Percentiles rank a stretch among this genome's conserved stretches.
These are phyloP conservation scores for Phalaenopsis aphrodite DNA, from an alignment of 106 monocot genomes.

Conservation along the genomic window DNA sequence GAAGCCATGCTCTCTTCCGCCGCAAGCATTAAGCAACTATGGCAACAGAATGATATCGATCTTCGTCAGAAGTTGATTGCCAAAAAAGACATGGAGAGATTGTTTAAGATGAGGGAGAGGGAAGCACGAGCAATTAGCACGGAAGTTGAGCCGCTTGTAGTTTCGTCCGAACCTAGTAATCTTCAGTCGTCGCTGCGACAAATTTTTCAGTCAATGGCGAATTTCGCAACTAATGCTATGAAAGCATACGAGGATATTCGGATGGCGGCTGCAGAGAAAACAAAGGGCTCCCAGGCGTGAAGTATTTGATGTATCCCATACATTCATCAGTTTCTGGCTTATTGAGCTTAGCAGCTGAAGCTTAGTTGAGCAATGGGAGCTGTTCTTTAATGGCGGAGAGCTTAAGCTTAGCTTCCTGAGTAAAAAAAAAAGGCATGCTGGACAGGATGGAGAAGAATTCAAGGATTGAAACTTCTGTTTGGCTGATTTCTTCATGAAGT, in stretches of 20 bases:
- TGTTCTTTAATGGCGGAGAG: not conserved
- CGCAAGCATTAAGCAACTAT: slow-evolving; percentile 33
- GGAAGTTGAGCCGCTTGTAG: slow-evolving; percentile 48
- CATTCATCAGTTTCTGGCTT: not conserved
- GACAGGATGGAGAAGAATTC: no score
- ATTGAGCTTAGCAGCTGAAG: not conserved
- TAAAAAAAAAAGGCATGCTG: no score
- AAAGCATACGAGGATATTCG: slow-evolving; percentile 53
- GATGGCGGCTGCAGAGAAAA: slow-evolving; percentile 22
- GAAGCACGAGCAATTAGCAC: slow-evolving; percentile 46
- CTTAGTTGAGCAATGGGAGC: not conserved
- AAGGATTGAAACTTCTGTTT: no score
- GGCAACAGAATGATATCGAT: slow-evolving; percentile 39
- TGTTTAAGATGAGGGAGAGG: slow-evolving; percentile 28
- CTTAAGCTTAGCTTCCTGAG: not conserved
- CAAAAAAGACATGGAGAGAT: slow-evolving; percentile 39
- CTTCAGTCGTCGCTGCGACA: slow-evolving; percentile 33
- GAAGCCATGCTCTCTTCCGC: slow-evolving; percentile 56
- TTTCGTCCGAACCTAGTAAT: slow-evolving; percentile 26
- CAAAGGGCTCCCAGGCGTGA: not conserved
- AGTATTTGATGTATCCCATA: not conserved
- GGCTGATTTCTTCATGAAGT: no score
- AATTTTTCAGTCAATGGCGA: slow-evolving; percentile 53
- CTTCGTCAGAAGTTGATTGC: slow-evolving; percentile 28
- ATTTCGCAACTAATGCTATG: slow-evolving; percentile 22